Evolutionary conservation across 306 rosid species (phyloP), one percentile per base, ranked within the genome.

Genomic region (Citrullus mucosospermus): DNA sequence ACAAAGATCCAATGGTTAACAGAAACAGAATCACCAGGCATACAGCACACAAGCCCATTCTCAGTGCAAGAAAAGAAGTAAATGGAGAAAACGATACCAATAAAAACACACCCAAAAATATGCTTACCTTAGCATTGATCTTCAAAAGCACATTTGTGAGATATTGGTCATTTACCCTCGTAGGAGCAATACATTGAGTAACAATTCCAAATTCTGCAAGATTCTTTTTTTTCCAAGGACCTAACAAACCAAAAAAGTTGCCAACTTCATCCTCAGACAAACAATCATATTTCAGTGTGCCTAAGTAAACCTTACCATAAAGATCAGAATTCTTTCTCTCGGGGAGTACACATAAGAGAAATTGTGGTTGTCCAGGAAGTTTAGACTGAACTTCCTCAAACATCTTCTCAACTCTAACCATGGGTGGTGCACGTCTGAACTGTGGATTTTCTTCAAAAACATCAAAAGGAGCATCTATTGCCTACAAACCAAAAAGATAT

Each of bases 261-360:
- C 36, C 32, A 12, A 67, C 22, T 30, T 57, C 67, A n/a, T 20
- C 53, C 12, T 25, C 18, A 18, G 30, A 28, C 18, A 63, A 81
- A 77, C 4, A 69, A 53, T 57, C 18, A 0, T 3, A 36, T n/a
- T 56, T 44, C 56, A 28, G 9, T 2, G 74, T 65, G 9, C 17
- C 18, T 2, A 38, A 20, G 50, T 61, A 17, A 60, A 81, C 57
- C 38, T 50, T 65, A 95, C 99, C 99, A 87, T 96, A 96, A 67
- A 96, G 90, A 79, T 91, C 97, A 71, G 90, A 91, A 65, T 96
- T 96, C 69, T 96, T 96, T 55, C 99, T 86, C 76, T 96, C 98
- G 6, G 99, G 93, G 60, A 96, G 96, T 77, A 96, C 59, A 74
- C 99, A 96, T 14, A 96, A 93, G 10, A 95, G 82, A 57, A 92